Percentiles rank a stretch among this genome's conserved stretches.
These are phyloP conservation scores for Austropuccinia psidii DNA, from an alignment of 1,284 basidiomycete species.

Conservation along the genomic window DNA sequence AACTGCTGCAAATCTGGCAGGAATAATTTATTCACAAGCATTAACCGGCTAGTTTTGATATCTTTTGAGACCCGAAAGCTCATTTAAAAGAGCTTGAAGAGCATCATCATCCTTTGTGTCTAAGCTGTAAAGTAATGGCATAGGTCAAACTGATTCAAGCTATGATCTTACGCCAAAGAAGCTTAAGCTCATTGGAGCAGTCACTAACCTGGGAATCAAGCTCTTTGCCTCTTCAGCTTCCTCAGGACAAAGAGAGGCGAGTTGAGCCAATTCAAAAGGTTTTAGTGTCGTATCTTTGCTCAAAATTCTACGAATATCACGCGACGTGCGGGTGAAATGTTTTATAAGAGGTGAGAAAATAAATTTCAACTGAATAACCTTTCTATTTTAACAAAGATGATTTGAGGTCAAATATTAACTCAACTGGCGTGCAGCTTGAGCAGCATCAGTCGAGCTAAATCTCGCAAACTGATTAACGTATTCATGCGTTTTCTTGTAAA, in stretches of 20 bases:
- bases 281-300: constrained; percentile 67
- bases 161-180: not conserved
- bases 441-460: constrained; percentile 76
- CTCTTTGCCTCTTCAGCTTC: constrained; percentile 85
- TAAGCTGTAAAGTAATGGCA: constrained; percentile 55
- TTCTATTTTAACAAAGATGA: too few relatives aligned
- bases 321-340: too few relatives aligned
- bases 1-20: too few relatives aligned
- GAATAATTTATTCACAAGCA: too few relatives aligned
- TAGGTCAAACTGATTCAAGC: not conserved
- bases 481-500: constrained; percentile 84
- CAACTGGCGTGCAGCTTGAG: constrained; percentile 78
- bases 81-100: constrained; percentile 69
- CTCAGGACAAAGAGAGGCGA: constrained; percentile 79
- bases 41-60: constrained; percentile 69
- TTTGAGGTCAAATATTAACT: constrained; percentile 43
- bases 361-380: not conserved
- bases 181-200: not conserved
- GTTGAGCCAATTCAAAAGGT: constrained; percentile 84
- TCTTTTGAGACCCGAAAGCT: constrained; percentile 79
- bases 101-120: constrained; percentile 78
- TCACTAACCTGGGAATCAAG: constrained; percentile 62
- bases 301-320: constrained; percentile 55
- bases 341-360: too few relatives aligned
- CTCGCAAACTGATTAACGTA: constrained; percentile 85